These are phyloP conservation scores for Oryza officinalis DNA, from an alignment of 176 grass and related monocot genomes.

Conservation along the genomic window DNA sequence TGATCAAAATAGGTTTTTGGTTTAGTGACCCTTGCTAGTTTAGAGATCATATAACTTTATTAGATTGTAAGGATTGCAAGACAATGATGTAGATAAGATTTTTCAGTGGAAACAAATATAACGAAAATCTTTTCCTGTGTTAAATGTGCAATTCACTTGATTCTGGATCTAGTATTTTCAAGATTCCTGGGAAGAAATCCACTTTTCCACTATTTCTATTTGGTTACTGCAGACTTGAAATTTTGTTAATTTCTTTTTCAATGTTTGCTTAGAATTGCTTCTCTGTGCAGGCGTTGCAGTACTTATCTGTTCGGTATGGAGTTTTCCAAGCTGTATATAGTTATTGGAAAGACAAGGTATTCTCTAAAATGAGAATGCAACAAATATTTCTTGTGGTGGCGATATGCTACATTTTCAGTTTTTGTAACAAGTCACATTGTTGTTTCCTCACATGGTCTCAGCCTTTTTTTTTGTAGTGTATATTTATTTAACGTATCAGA, in stretches of 20 bases:
- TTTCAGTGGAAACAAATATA: background rate
- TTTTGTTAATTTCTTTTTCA: constrained; percentile 12
- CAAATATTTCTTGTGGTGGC: constrained; percentile 2
- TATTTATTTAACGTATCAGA: constrained; percentile 21
- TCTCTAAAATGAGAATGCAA: background rate
- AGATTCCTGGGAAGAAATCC: background rate
- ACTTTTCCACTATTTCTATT: constrained; percentile 10
- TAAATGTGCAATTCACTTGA: constrained; percentile 1
- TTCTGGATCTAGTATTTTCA: constrained; percentile 3
- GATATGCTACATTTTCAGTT: constrained; percentile 23
- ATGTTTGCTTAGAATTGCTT: constrained; percentile 42
- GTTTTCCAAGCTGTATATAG: constrained; percentile 91
- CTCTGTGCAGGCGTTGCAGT: constrained; percentile 71
- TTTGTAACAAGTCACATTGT: constrained; percentile 5
- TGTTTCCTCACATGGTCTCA: background rate
- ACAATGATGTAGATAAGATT: background rate
- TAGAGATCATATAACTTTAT: background rate
- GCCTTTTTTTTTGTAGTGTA: background rate
- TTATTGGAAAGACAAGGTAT: constrained; percentile 97
- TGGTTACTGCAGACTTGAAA: background rate
- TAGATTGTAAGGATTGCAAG: background rate
- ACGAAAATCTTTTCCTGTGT: background rate
- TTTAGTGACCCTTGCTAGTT: constrained; percentile 19
- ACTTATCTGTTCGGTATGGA: constrained; percentile 61
- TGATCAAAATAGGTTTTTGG: background rate